These are phyloP conservation scores for Magnolia kwangsiensis DNA, from an alignment of 164 flowering plant genomes.

Conservation along the genomic window DNA sequence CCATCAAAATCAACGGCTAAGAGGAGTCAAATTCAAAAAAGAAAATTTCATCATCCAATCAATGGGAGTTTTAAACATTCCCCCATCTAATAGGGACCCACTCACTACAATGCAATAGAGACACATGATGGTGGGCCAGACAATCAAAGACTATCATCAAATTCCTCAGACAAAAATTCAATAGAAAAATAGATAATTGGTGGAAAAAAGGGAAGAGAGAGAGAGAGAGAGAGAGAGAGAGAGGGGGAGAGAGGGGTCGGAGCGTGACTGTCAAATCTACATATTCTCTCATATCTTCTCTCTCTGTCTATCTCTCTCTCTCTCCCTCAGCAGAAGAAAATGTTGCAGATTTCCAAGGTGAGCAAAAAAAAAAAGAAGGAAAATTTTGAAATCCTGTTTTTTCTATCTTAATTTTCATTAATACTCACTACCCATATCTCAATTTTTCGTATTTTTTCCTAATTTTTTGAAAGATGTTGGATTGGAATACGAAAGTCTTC, in stretches of 20 bases:
- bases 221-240: conserved; percentile 5
- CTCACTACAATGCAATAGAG: neutral
- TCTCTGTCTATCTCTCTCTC: conserved; percentile 4
- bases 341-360: conserved; percentile 55
- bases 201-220: neutral
- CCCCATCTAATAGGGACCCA: too few species aligned
- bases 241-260: neutral
- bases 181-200: neutral
- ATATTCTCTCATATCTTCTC: conserved; percentile 14
- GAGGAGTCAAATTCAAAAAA: too few species aligned
- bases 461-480: neutral
- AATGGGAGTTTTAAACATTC: too few species aligned
- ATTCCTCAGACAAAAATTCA: neutral
- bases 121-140: neutral
- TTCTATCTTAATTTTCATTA: neutral
- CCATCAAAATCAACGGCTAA: too few species aligned
- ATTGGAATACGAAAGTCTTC: neutral
- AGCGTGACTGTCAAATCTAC: conserved; percentile 24
- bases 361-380: neutral
- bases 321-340: conserved; percentile 20
- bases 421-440: neutral
- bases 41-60: too few species aligned
- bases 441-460: too few species aligned
- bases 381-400: neutral
- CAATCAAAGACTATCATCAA: neutral